Evolutionary conservation across 2,329 filamentous ascomycete genomes (phyloP).

Genomic region (Diaporthe capsici): DNA sequence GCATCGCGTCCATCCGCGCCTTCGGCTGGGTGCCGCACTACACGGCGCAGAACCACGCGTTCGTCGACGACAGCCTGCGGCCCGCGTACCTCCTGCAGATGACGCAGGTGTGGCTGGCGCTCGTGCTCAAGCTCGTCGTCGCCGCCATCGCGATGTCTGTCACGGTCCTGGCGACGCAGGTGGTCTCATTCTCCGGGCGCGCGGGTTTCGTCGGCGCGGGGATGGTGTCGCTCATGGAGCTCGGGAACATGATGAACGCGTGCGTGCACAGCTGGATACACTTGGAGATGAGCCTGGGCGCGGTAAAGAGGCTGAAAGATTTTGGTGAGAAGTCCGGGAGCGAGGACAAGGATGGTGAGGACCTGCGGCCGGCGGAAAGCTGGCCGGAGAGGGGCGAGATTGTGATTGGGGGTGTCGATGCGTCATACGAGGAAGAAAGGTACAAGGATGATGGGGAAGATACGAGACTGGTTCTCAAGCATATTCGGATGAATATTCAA

Average conservation of each 20-base stretch:
- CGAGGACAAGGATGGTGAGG: constrained; percentile 46
- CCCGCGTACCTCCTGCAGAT: constrained; percentile 65
- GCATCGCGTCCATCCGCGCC: constrained; percentile 63
- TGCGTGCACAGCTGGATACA: constrained; percentile 48
- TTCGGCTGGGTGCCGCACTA: constrained; percentile 62
- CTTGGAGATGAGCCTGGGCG: constrained; percentile 53
- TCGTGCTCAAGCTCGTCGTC: constrained; percentile 52
- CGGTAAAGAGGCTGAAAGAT: constrained; percentile 48
- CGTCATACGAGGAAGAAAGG: constrained; percentile 44
- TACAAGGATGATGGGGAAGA: not conserved
- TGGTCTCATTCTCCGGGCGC: constrained; percentile 37
- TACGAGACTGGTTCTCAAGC: constrained; percentile 46
- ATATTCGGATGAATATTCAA: constrained; percentile 48
- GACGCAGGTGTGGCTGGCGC: constrained; percentile 51
- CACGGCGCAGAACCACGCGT: constrained; percentile 56
- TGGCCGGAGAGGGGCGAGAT: constrained; percentile 50
- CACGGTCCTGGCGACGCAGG: constrained; percentile 47
- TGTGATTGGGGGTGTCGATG: constrained; percentile 46
- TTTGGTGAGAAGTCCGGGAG: constrained; percentile 46
- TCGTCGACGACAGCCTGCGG: constrained; percentile 63
- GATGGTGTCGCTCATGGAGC: constrained; percentile 51
- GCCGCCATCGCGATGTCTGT: constrained; percentile 49
- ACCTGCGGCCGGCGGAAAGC: constrained; percentile 45
- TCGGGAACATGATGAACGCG: constrained; percentile 47
- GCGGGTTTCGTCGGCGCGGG: constrained; percentile 44